These are phyloP conservation scores for Trichoderma gracile DNA, from an alignment of 2,329 filamentous ascomycete genomes.

Conservation along the genomic window DNA sequence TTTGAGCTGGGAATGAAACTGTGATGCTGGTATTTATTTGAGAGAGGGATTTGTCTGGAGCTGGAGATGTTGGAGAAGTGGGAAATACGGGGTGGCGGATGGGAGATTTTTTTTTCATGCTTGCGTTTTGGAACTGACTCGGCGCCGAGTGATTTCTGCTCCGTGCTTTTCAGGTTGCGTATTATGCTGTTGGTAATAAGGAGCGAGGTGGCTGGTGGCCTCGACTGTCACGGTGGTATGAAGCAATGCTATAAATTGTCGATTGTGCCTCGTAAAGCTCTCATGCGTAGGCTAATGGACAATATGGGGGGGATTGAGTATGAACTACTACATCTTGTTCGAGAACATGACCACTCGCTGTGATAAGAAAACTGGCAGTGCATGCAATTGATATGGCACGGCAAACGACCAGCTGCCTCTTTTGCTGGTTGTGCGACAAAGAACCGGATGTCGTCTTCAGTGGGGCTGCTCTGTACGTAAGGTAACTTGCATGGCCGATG, in stretches of 20 bases:
- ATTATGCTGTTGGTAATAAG: neutral
- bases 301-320: too few relatives aligned
- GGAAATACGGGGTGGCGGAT: constrained; percentile 1
- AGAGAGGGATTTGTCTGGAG: constrained; percentile 11
- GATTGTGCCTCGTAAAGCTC: too few relatives aligned
- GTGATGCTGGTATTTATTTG: neutral
- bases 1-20: too few relatives aligned
- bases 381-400: neutral
- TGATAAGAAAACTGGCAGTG: neutral
- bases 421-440: constrained; percentile 1
- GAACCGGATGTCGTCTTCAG: constrained; percentile 2
- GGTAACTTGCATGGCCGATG: too few relatives aligned
- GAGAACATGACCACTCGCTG: too few relatives aligned
- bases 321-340: too few relatives aligned
- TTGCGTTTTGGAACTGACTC: constrained; percentile 3
- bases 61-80: neutral
- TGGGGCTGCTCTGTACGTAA: neutral
- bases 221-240: neutral
- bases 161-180: neutral
- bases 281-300: too few relatives aligned
- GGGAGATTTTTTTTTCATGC: neutral
- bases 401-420: neutral
- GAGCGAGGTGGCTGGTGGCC: neutral
- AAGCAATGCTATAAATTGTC: neutral
- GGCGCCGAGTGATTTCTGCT: neutral